These are phyloP conservation scores for Deakozyma indianensis DNA, from an alignment of 805 yeast genomes.

Conservation along the genomic window DNA sequence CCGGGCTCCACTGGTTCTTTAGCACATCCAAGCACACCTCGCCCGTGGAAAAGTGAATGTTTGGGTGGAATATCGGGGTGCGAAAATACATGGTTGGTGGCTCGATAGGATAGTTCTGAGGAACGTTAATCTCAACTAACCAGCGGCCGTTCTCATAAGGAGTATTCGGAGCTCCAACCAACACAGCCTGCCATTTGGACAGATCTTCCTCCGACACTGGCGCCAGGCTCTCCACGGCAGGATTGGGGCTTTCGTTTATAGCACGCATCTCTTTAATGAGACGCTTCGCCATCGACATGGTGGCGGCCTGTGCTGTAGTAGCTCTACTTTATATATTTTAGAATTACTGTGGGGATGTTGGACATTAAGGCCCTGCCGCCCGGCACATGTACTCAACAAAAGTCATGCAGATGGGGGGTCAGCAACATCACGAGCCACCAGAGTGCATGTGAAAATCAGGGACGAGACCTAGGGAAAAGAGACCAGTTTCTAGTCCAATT, in stretches of 20 bases:
- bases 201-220: conserved; percentile 14
- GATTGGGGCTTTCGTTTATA: conserved; percentile 14
- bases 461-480: too few species aligned
- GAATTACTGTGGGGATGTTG: too few species aligned
- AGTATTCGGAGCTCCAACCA: conserved; percentile 26
- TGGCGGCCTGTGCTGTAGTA: too few species aligned
- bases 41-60: conserved; percentile 24
- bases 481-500: too few species aligned
- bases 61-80: conserved; percentile 23
- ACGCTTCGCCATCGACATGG: conserved; percentile 10
- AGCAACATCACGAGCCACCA: too few species aligned
- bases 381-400: too few species aligned
- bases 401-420: too few species aligned
- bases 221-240: conserved; percentile 14
- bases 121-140: conserved; percentile 28
- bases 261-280: conserved; percentile 18
- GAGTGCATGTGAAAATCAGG: too few species aligned
- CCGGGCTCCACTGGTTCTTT: conserved; percentile 25
- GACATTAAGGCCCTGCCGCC: too few species aligned
- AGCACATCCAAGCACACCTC: conserved; percentile 26
- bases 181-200: conserved; percentile 16
- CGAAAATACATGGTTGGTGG: conserved; percentile 35
- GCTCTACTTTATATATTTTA: too few species aligned
- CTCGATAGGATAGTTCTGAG: conserved; percentile 29
- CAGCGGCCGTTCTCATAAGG: conserved; percentile 36